These are phyloP conservation scores for Colletotrichum spaethianum DNA, from an alignment of 2,329 filamentous ascomycete species.

Conservation along the genomic window DNA sequence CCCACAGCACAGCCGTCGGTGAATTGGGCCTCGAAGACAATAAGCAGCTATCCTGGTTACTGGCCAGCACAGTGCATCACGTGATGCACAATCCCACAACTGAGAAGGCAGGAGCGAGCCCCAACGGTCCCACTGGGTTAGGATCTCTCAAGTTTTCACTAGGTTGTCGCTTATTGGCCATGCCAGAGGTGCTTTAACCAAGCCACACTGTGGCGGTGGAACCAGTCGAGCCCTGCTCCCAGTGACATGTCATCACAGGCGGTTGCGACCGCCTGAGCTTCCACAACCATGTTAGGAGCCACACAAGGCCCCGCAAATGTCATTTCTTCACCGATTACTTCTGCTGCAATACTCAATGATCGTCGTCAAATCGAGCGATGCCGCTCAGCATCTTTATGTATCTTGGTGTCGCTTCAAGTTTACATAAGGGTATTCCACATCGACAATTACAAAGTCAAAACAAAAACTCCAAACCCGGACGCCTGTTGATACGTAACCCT, in stretches of 20 bases:
- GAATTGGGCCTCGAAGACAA: background rate
- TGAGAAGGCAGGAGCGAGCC: background rate
- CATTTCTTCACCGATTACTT: background rate
- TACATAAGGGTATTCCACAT: background rate
- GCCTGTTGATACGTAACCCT: background rate
- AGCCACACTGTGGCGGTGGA: background rate
- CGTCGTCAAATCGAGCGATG: too few species aligned
- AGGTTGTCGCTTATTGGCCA: background rate
- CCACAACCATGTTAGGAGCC: background rate
- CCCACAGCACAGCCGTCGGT: conserved; percentile 9
- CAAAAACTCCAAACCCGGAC: background rate
- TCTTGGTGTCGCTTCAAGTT: background rate
- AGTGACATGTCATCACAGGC: conserved; percentile 13
- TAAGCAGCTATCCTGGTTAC: background rate
- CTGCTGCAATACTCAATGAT: background rate
- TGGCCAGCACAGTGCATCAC: conserved; percentile 6
- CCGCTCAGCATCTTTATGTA: background rate
- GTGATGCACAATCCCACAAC: background rate
- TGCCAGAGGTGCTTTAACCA: background rate
- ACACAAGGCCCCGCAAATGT: background rate
- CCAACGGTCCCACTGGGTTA: background rate
- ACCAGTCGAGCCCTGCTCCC: background rate
- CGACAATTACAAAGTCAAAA: background rate
- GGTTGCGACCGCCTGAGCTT: background rate
- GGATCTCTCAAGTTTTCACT: background rate